Conservation (phyloP, 345 rosid genomes). For the Ricinus communis region DNA sequence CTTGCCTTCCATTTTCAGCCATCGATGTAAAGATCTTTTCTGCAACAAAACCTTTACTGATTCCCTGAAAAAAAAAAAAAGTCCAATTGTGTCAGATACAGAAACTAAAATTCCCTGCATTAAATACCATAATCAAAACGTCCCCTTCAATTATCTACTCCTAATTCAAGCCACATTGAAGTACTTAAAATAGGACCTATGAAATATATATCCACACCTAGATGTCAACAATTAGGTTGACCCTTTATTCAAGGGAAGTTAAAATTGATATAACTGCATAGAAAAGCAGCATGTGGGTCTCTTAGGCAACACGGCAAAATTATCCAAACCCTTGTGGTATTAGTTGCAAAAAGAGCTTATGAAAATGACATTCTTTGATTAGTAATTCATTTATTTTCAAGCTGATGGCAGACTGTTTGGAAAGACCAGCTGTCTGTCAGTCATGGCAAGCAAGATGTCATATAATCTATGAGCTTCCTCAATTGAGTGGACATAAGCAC, state of each 20-base stretch:
- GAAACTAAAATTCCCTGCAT: not conserved
- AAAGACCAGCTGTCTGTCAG: too few species aligned
- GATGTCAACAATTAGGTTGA: too few species aligned
- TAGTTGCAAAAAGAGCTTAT: too few species aligned
- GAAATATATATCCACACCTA: not conserved
- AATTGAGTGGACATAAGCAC: not conserved
- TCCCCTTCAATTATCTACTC: not conserved
- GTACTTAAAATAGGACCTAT: not conserved
- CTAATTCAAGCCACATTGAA: not conserved
- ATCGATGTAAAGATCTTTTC: conserved; percentile 55
- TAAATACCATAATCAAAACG: not conserved
- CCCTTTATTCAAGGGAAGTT: too few species aligned
- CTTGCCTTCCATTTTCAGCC: conserved; percentile 44
- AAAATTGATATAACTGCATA: not conserved
- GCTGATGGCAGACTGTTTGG: too few species aligned
- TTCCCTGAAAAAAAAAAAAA: conserved; percentile 40
- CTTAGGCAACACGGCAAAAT: too few species aligned
- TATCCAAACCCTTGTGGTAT: too few species aligned
- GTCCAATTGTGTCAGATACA: not conserved
- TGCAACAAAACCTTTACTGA: conserved; percentile 61
- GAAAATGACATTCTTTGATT: too few species aligned
- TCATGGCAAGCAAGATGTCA: not conserved
- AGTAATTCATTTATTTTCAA: too few species aligned
- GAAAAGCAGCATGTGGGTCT: not conserved
- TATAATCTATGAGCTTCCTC: not conserved